Evolutionary conservation across 345 rosid genomes (phyloP).

Genomic region (Salix dunnii): DNA sequence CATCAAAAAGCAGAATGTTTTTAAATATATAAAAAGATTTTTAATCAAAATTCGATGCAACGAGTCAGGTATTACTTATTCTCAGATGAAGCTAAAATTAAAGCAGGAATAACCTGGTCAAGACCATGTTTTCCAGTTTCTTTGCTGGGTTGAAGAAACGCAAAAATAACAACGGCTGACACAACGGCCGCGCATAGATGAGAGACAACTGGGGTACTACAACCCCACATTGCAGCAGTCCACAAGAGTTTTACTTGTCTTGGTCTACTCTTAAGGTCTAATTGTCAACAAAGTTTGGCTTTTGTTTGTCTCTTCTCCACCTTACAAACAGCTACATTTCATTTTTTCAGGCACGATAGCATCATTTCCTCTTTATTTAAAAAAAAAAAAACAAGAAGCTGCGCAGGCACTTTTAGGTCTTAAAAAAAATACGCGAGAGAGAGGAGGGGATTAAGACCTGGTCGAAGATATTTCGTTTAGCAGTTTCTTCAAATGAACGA

Average conservation of each 20-base stretch:
- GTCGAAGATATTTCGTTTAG: slow-evolving; percentile 57
- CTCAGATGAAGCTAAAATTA: neutral
- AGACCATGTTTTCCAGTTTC: slow-evolving; percentile 30
- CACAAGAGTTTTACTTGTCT: neutral
- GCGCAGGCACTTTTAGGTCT: neutral
- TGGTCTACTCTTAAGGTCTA: neutral
- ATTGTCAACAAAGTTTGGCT: neutral
- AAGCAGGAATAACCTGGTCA: slow-evolving; percentile 24
- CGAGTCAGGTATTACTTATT: neutral
- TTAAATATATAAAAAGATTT: neutral
- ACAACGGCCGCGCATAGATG: slow-evolving; percentile 15
- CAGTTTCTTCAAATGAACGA: slow-evolving; percentile 61
- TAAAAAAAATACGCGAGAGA: neutral
- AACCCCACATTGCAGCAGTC: neutral
- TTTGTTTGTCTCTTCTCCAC: neutral
- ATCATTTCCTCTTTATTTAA: too few species aligned
- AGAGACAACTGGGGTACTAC: slow-evolving; percentile 1
- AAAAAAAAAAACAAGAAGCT: neutral
- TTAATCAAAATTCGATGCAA: neutral
- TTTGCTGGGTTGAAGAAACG: slow-evolving; percentile 24
- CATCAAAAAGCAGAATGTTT: neutral
- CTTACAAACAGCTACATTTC: too few species aligned
- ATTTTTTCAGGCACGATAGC: too few species aligned
- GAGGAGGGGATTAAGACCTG: slow-evolving; percentile 33
- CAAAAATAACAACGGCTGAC: slow-evolving; percentile 1